These are phyloP conservation scores for Croton setiger DNA, from an alignment of 441 rosid species.

Conservation along the genomic window DNA sequence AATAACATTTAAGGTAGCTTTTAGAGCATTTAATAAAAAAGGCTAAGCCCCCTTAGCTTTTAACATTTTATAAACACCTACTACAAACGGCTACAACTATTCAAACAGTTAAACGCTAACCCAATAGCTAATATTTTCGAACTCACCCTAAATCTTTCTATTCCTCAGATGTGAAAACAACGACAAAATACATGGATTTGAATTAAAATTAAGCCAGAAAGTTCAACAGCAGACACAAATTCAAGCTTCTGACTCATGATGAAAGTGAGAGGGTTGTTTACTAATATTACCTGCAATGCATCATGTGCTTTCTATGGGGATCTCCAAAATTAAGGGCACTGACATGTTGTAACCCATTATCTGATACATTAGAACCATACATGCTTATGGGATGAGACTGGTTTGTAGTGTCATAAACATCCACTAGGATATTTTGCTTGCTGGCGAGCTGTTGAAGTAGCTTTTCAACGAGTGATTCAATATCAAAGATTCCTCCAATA, in stretches of 20 bases:
- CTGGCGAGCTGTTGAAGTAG: slow-evolving; percentile 92
- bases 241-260: slow-evolving; percentile 1
- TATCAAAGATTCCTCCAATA: slow-evolving; percentile 85
- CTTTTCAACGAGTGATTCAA: slow-evolving; percentile 84
- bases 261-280: slow-evolving; percentile 16
- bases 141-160: not conserved
- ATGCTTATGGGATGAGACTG: slow-evolving; percentile 74
- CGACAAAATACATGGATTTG: not conserved
- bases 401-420: slow-evolving; percentile 77
- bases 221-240: slow-evolving; percentile 13
- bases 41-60: too few relatives aligned
- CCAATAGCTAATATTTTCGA: too few relatives aligned
- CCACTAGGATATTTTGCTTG: slow-evolving; percentile 86
- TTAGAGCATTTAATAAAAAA: too few relatives aligned
- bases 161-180: not conserved
- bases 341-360: slow-evolving; percentile 51
- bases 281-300: slow-evolving; percentile 75
- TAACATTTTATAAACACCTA: too few relatives aligned
- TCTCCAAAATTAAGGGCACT: slow-evolving; percentile 83
- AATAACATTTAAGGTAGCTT: too few relatives aligned
- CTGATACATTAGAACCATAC: slow-evolving; percentile 66
- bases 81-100: too few relatives aligned
- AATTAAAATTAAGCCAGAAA: not conserved
- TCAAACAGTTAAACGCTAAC: too few relatives aligned
- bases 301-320: slow-evolving; percentile 87